Conservation (phyloP, 345 rosid genomes). For the Brassica rapa region DNA sequence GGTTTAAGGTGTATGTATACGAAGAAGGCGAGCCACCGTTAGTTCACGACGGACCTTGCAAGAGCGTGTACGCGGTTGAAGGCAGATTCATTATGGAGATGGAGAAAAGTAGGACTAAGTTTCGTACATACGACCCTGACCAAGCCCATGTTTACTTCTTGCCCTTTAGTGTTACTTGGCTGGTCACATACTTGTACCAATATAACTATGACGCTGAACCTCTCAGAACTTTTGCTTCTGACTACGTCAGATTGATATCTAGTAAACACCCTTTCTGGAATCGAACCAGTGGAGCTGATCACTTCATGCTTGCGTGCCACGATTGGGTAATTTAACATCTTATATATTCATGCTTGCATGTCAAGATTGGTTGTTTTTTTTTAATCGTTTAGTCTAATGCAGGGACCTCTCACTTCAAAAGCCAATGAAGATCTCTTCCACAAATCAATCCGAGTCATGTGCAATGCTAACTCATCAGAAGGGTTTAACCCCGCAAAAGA, state of each 20-base stretch:
- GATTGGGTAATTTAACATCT: slow-evolving; percentile 60
- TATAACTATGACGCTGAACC: slow-evolving; percentile 45
- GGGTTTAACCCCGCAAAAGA: slow-evolving; percentile 79
- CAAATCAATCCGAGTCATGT: slow-evolving; percentile 74
- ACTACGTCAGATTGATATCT: slow-evolving; percentile 65
- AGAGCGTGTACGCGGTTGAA: slow-evolving; percentile 73
- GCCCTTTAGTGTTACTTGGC: slow-evolving; percentile 82
- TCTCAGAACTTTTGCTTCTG: slow-evolving; percentile 59
- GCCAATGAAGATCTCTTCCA: slow-evolving; percentile 53
- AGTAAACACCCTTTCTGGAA: slow-evolving; percentile 78
- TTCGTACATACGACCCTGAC: slow-evolving; percentile 55
- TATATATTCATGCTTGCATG: not conserved
- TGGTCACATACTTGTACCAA: slow-evolving; percentile 67
- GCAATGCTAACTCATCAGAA: slow-evolving; percentile 94
- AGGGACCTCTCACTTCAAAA: slow-evolving; percentile 78
- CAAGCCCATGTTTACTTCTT: slow-evolving; percentile 76
- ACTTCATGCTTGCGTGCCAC: slow-evolving; percentile 90
- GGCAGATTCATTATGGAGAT: slow-evolving; percentile 85
- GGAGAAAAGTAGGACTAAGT: slow-evolving; percentile 54
- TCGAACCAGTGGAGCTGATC: slow-evolving; percentile 72
- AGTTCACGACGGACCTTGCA: slow-evolving; percentile 84
- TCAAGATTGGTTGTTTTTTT: not conserved
- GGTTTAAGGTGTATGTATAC: slow-evolving; percentile 85
- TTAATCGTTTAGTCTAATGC: not conserved
- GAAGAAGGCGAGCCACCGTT: slow-evolving; percentile 78